Evolutionary conservation across 305 asterid species (phyloP), one percentile per base, ranked within the genome.

Genomic region (Solanum hybrid): DNA sequence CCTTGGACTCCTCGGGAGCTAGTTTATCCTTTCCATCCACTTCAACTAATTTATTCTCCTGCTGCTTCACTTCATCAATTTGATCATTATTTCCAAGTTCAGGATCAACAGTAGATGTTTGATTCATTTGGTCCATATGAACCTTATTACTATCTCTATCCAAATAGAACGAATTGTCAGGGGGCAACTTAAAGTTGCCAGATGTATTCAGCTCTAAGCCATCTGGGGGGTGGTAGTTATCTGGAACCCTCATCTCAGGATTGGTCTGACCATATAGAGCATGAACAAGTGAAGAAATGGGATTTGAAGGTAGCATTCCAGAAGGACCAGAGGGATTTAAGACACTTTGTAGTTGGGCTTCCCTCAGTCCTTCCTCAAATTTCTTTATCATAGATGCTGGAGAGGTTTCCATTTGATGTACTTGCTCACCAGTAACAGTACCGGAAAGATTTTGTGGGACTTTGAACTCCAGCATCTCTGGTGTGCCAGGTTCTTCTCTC

Each of bases 391-490:
- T 72, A 89, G 94, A 90, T 72, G 90, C 82, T 34, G 90, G 91
- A 90, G 87, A 89, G 80, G 85, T 89, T 86, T 90, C 86, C 89
- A 87, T 81, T 79, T 90, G 94, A 91, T 91, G 91, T 82, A 92
- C 92, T 41, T 87, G 94, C 89, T 92, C 94, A 83, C 82, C 89
- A 91, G 93, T 87, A 73, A 79, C 89, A 65, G 86, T 78, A 91
- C 51, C 88, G 32, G 93, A 91, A 89, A 93, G 89, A 91, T 91
- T 84, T 77, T 89, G 93, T 22, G 92, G 90, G 61, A 91, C 89
- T 65, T 90, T 91, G 41, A 90, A 88, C 84, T 93, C 95, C 90
- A 84, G 90, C 90, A 90, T 90, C 90, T 86, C 95, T 33, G 91
- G 93, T 79, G 89, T 89, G 89, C 93, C 93, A 83, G 92, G 90